Evolutionary conservation across 192 early-diverging fungal genomes (phyloP).

Genomic region (Phlyctochytrium arcticum): DNA sequence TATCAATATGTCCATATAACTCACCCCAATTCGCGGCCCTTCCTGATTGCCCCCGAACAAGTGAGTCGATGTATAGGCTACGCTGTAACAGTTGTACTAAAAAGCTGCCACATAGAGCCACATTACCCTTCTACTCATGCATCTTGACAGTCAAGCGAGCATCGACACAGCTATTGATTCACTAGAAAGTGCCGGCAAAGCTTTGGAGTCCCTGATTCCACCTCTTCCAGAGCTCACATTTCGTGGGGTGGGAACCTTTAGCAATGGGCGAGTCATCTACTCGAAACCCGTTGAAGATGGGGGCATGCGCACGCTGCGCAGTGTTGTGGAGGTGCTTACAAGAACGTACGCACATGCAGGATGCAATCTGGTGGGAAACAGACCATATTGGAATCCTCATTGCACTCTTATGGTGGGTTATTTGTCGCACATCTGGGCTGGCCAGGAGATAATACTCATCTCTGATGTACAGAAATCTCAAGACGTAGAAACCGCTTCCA

Average conservation of each 20-base stretch:
- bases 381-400: background rate
- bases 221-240: background rate
- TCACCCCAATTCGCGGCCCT: background rate
- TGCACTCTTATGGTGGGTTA: constrained; percentile 4
- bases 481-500: too few species aligned
- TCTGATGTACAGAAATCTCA: background rate
- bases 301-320: background rate
- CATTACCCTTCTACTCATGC: background rate
- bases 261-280: background rate
- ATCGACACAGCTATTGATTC: background rate
- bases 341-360: background rate
- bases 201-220: background rate
- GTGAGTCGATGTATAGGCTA: background rate
- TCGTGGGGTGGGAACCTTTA: background rate
- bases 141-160: background rate
- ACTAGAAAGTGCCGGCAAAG: background rate
- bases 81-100: background rate
- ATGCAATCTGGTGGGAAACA: background rate
- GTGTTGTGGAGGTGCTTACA: background rate
- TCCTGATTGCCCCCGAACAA: background rate
- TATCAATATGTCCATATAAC: background rate
- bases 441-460: background rate
- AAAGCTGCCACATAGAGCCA: background rate
- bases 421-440: background rate
- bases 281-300: background rate